Evolutionary conservation across 345 rosid species (phyloP), one percentile per base, ranked within the genome.

Genomic region (Pistacia integerrima): DNA sequence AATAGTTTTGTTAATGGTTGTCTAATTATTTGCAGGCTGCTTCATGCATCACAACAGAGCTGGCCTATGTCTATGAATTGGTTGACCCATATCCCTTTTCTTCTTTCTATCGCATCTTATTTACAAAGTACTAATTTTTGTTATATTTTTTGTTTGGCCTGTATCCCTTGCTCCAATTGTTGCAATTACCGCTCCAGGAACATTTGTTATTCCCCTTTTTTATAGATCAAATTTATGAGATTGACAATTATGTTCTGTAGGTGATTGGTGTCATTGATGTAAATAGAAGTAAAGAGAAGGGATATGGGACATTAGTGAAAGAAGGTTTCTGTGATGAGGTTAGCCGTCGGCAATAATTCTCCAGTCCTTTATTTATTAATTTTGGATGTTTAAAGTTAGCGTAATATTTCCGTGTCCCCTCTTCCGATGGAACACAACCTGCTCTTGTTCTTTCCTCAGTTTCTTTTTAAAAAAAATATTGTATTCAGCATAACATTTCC

Each of bases 251-350:
- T 54, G 2, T 76, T 78, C 70, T 74, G 76, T 80, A 95, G 99
- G 97, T 90, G 59, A 90, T 90, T 74, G 99, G 99, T 70, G 97
- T 93, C 70, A 82, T 93, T 85, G 99, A 95, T 86, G 86, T 85
- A 67, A 85, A 84, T 70, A 92, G 98, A 90, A 84, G 84, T 78
- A 92, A 92, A 84, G 97, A 92, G 78, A 92, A 88, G 80, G 92
- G 97, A 67, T 95, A 92, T 72, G 90, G 82, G 77, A 95, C 98
- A 73, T 72, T 93, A 59, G 98, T 95, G 74, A 95, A 90, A 82
- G 99, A 95, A 30, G 90, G 92, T 69, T 92, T 95, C 82, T 95
- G 97, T 82, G 88, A 90, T 60, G 98, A 95, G 99, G 99, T 95
- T 84, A 83, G 79, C 46, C 54, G 67, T 67, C 17, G 49, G 4